Evolutionary conservation across 345 rosid genomes (phyloP), one percentile per base, ranked within the genome.

Genomic region (Syzygium oleosum): DNA sequence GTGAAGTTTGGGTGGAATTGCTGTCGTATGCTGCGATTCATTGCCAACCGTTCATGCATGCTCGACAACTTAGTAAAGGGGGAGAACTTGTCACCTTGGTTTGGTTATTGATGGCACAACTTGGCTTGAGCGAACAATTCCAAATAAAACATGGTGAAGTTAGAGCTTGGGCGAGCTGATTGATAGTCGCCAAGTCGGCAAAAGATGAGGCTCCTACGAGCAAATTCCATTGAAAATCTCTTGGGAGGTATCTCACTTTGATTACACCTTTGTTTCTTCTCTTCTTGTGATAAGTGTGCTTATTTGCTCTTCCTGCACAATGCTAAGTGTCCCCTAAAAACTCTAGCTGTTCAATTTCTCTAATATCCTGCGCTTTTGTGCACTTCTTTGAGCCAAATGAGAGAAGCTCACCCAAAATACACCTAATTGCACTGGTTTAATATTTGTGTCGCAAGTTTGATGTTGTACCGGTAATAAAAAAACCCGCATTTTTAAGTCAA

Each of bases 101-200:
- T 56, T 56, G 63, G 63, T 55, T 55, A 55, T 55, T 55, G 59
- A 55, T 55, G 59, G 59, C 92, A 49, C 95, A 94, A 88, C 88
- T 93, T n/a, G 96, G 95, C 51, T 86, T 92, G 8, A 93, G 91
- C 3, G 94, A 94, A 23, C 94, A 94, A 79, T 90, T 91, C 85
- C 90, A 90, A 78, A 90, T 88, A 85, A 85, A 91, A 8, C 84
- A 80, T 22, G 93, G 89, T 12, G 89, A 91, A 87, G 89, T 92
- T 49, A 88, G 91, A 84, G 93, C 93, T 84, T 90, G 4, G 68
- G 7, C 1, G 17, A 0, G 5, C 68, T 5, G 52, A 88, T 54
- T 87, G 23, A 27, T 3, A 1, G 85, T 80, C 3, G 34, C 51
- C 5, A 3, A 51, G 53, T 25, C 85, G 5, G 55, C 54, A 49